These are phyloP conservation scores for Lactarius deliciosus DNA, from an alignment of 768 basidiomycete genomes.

Conservation along the genomic window DNA sequence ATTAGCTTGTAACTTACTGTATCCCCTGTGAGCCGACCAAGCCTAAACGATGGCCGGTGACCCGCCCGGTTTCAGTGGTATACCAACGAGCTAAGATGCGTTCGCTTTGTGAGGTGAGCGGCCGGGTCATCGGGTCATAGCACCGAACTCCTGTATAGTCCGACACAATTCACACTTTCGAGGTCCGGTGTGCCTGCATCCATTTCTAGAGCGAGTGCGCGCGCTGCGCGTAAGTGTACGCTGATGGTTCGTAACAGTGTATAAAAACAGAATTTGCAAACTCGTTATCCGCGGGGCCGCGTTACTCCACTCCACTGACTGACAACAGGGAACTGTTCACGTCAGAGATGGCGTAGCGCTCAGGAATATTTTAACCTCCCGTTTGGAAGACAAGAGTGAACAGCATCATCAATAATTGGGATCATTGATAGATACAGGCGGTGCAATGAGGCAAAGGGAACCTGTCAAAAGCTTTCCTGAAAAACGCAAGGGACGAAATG, in stretches of 20 bases:
- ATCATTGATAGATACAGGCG: slow-evolving; percentile 20
- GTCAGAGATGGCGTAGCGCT: slow-evolving; percentile 28
- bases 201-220: slow-evolving; percentile 22
- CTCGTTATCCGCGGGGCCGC: slow-evolving; percentile 18
- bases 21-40: not conserved
- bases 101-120: slow-evolving; percentile 5
- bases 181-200: slow-evolving; percentile 23
- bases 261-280: slow-evolving; percentile 25
- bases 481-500: slow-evolving; percentile 1
- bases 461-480: slow-evolving; percentile 13
- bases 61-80: not conserved
- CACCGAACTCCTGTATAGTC: slow-evolving; percentile 14
- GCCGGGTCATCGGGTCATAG: slow-evolving; percentile 6
- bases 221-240: not conserved
- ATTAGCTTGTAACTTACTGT: not conserved
- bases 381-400: not conserved
- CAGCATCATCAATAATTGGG: not conserved
- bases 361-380: slow-evolving; percentile 7
- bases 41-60: not conserved
- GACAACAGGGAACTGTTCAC: slow-evolving; percentile 7
- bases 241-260: slow-evolving; percentile 17
- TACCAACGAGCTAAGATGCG: slow-evolving; percentile 6
- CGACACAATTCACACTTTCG: not conserved
- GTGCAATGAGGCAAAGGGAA: slow-evolving; percentile 1
- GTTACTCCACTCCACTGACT: slow-evolving; percentile 6